phyloP scores from a whole-genome alignment of 2,329 filamentous ascomycete species.

The Emericellopsis cladophorae region DNA sequence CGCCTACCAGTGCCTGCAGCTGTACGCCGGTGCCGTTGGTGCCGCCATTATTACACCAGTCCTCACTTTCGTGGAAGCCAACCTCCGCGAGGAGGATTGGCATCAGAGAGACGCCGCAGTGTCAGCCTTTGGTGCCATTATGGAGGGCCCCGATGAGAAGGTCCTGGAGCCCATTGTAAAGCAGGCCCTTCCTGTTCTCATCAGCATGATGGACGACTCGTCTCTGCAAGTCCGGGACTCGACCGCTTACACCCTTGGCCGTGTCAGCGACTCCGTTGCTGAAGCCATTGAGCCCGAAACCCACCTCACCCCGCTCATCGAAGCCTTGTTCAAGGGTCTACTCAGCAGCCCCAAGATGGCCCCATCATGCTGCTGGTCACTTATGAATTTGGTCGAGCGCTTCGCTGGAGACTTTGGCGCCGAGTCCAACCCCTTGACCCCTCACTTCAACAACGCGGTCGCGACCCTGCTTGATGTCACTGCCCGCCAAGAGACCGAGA shows the following conservation, averaged over 20 bases:
- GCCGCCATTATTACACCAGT: constrained; percentile 76
- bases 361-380: constrained; percentile 93
- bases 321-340: constrained; percentile 79
- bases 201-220: constrained; percentile 81
- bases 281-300: constrained; percentile 77
- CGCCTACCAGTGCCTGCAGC: constrained; percentile 89
- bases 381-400: constrained; percentile 95
- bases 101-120: constrained; percentile 90
- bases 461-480: constrained; percentile 77
- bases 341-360: constrained; percentile 94
- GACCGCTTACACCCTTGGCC: constrained; percentile 87
- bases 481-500: constrained; percentile 69
- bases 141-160: constrained; percentile 94
- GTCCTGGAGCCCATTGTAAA: constrained; percentile 89
- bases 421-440: constrained; percentile 67
- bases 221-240: constrained; percentile 90
- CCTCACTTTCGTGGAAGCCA: constrained; percentile 79
- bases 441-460: constrained; percentile 88
- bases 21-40: constrained; percentile 87
- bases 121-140: constrained; percentile 93
- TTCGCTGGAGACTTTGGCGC: constrained; percentile 81
- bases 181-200: constrained; percentile 83
- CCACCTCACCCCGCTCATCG: constrained; percentile 76
- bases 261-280: constrained; percentile 88
- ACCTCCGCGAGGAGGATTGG: constrained; percentile 88